Evolutionary conservation across 1,284 basidiomycete genomes (phyloP), one percentile per base, ranked within the genome.

Genomic region (Veloboletus limbatus): DNA sequence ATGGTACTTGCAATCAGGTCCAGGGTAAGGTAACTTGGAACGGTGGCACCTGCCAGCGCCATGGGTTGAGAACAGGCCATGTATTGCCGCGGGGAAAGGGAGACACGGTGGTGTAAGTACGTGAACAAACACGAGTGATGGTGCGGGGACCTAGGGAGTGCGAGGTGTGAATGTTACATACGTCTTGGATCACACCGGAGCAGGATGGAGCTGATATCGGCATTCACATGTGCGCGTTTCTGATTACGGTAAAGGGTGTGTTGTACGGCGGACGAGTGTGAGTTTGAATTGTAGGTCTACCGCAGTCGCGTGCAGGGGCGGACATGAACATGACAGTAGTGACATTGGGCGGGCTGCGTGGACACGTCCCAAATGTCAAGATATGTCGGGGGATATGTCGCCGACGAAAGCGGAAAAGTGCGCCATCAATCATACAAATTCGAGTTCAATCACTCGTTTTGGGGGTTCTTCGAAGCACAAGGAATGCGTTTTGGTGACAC

Each of bases 91-190:
- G 62, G 62, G 53, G 52, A 45, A 53, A 52, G 62, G 56, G 63
- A 66, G 59, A 52, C 55, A 65, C 50, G 61, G 52, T 55, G 59
- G 59, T 47, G 48, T 39, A 54, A 60, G 62, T 65, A 68, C 62
- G 66, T 68, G 62, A 68, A 57, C 45, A 54, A 51, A 65, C 65
- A 66, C 49, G 53, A 63, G 18, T 51, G 52, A 47, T 44, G 48
- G 48, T 65, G 47, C 64, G 66, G 62, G 62, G 65, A 63, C 65
- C 64, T 67, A 44, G 55, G 43, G 52, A 51, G 59, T 48, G 62
- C 50, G 62, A 67, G 65, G 58, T 66, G 56, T 60, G 63, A 64
- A 64, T 35, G 51, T 63, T 57, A 63, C 57, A 62, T 68, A 63
- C 45, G 35, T 55, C 44, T 48, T 50, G 49, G 49, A 51, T 64